These are phyloP conservation scores for Yarrowia sp. DNA, from an alignment of 805 yeast genomes.

Conservation along the genomic window DNA sequence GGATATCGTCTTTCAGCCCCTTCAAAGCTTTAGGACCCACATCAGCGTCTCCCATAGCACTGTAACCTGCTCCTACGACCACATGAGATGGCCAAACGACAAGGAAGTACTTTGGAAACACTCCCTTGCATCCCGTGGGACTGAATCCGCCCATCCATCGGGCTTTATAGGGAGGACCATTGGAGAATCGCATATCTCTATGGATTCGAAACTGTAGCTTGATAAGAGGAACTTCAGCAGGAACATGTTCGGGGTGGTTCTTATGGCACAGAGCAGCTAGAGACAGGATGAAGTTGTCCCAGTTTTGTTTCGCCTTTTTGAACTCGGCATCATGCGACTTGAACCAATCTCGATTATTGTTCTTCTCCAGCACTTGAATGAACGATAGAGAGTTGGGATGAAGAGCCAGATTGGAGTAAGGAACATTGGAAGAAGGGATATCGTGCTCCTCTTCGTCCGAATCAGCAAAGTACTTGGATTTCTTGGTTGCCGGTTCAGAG, in stretches of 20 bases:
- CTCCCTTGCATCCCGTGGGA: constrained; percentile 30
- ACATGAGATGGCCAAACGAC: constrained; percentile 15
- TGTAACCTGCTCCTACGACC: constrained; percentile 22
- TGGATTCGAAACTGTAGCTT: constrained; percentile 34
- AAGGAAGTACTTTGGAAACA: constrained; percentile 24
- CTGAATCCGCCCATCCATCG: constrained; percentile 30
- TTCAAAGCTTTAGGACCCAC: constrained; percentile 31
- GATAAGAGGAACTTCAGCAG: constrained; percentile 27
- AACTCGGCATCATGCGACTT: constrained; percentile 15
- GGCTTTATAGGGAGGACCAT: constrained; percentile 22
- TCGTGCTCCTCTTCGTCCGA: constrained; percentile 11
- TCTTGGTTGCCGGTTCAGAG: constrained; percentile 5
- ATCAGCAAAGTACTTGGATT: constrained; percentile 19
- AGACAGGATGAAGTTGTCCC: constrained; percentile 23
- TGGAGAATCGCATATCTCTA: constrained; percentile 32
- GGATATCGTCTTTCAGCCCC: constrained; percentile 22
- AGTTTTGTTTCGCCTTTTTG: constrained; percentile 36
- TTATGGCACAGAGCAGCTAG: constrained; percentile 18
- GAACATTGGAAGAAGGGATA: background rate
- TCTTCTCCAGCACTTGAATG: constrained; percentile 9
- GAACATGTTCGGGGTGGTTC: constrained; percentile 26
- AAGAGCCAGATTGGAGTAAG: constrained; percentile 17
- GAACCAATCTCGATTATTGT: constrained; percentile 35
- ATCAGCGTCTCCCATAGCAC: constrained; percentile 31
- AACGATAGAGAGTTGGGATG: constrained; percentile 26